Evolutionary conservation across 2,329 filamentous ascomycete genomes (phyloP), one percentile per base, ranked within the genome.

Genomic region (Aspergillus ustus): DNA sequence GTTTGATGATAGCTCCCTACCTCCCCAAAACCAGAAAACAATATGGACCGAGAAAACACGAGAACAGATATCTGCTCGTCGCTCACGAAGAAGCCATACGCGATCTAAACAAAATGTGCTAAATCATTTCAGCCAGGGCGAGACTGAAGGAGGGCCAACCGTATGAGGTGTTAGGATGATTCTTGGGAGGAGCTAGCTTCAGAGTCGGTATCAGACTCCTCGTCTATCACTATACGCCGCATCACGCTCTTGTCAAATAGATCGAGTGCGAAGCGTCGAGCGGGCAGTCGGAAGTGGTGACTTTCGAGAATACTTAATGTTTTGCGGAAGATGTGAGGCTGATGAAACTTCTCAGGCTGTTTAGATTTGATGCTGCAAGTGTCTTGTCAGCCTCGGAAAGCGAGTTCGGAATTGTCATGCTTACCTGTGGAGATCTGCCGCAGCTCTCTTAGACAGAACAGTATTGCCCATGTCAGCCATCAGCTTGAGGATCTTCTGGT

Each of bases 241-340:
- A 98, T 84, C 48, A 98, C 91, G 62, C 87, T 89, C 78, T 94
- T 95, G 72, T 98, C 94, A 71, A 99, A 99, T 22, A 99, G 80
- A 73, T 98, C 95, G 62, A 98, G 89, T 40, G 97, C 91, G 78
- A 97, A 93, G 50, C 94, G 89, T 64, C 94, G 90, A 29, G 96
- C 91, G 1, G 89, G 90, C 2, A 99, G 84, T 22, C 93, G 87
- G 77, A 95, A 98, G 73, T 96, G 92, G 70, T 97, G 94, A 67
- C 87, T 89, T 76, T 97, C 93, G 62, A 99, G 84, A 52, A 98
- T 83, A 8, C 87, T 86, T 82, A 99, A 89, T 51, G 95, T 89
- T 72, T 93, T 91, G 67, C 89, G 89, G 80, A 98, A 98, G 46
- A 99, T 85, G 5, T 84, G 83, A 5, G 89, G 86, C 70, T 91